phyloP scores from a whole-genome alignment of 345 rosid genomes.

The Lepidium didymum region DNA sequence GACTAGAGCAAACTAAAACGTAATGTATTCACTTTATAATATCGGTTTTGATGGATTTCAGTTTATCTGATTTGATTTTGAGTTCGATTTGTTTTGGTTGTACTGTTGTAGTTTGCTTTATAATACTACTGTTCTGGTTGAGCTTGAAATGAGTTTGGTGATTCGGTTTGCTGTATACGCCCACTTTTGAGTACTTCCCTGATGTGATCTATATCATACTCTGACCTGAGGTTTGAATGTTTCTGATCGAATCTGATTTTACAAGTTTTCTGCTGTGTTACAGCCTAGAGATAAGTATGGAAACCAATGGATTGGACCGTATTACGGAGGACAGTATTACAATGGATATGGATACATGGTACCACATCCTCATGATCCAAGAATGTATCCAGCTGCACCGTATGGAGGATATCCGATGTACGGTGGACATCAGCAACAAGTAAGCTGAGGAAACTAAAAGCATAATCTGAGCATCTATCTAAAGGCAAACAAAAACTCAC shows the following conservation, averaged over 20 bases:
- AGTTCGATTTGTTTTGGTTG: background rate
- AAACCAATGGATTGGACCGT: conserved; percentile 75
- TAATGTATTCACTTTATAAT: background rate
- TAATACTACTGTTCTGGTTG: background rate
- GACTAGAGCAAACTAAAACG: background rate
- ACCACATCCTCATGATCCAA: conserved; percentile 69
- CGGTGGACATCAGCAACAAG: conserved; percentile 86
- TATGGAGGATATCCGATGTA: conserved; percentile 77
- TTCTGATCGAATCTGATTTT: background rate
- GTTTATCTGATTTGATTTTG: background rate
- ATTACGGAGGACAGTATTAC: conserved; percentile 71
- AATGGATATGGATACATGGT: conserved; percentile 81
- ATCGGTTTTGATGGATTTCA: background rate
- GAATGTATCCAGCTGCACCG: conserved; percentile 58
- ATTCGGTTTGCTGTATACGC: background rate
- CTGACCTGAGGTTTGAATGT: background rate
- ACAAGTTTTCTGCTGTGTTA: background rate
- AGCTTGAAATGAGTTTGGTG: background rate
- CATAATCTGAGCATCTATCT: conserved; percentile 5
- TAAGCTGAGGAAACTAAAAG: conserved; percentile 51
- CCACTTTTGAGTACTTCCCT: background rate
- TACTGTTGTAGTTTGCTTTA: background rate
- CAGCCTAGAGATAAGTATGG: conserved; percentile 71
- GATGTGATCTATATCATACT: background rate
- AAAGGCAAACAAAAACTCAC: conserved; percentile 15